Evolutionary conservation across 2,329 filamentous ascomycete genomes (phyloP).

Genomic region (Trichoderma sp.): DNA sequence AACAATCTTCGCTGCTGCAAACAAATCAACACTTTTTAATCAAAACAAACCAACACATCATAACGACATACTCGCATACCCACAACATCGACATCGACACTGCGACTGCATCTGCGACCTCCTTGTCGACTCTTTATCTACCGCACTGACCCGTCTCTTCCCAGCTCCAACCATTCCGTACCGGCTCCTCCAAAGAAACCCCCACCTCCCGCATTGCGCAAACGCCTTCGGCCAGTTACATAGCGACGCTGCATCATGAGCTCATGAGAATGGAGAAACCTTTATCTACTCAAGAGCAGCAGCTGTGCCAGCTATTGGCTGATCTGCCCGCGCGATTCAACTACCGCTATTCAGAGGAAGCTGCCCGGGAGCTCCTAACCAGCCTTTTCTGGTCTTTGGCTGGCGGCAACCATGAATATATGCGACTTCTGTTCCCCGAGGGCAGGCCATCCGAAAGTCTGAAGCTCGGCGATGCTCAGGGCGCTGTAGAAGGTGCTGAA

Average conservation of each 20-base stretch:
- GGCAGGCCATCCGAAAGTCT: slow-evolving; percentile 63
- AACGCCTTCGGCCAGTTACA: neutral
- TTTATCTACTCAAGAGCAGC: slow-evolving; percentile 68
- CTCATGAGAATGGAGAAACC: slow-evolving; percentile 44
- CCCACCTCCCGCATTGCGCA: slow-evolving; percentile 10
- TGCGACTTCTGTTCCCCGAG: slow-evolving; percentile 77
- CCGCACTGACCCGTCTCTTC: neutral
- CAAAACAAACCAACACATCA: slow-evolving; percentile 2
- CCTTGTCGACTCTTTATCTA: neutral
- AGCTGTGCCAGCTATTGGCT: slow-evolving; percentile 79
- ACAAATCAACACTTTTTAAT: neutral
- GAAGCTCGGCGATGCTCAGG: slow-evolving; percentile 83
- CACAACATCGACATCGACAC: neutral
- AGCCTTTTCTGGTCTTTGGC: slow-evolving; percentile 86
- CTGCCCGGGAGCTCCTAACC: slow-evolving; percentile 68
- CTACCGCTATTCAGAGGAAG: slow-evolving; percentile 71
- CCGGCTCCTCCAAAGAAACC: neutral
- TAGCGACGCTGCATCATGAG: slow-evolving; percentile 27
- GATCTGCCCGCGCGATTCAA: slow-evolving; percentile 69
- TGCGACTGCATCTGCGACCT: neutral
- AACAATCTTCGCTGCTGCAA: neutral
- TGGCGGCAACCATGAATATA: slow-evolving; percentile 67
- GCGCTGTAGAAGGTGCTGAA: slow-evolving; percentile 88
- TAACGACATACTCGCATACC: neutral
- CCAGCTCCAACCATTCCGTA: neutral